Conservation (phyloP, 371 early-diverging fungal species). For the Mycotypha africana region DNA sequence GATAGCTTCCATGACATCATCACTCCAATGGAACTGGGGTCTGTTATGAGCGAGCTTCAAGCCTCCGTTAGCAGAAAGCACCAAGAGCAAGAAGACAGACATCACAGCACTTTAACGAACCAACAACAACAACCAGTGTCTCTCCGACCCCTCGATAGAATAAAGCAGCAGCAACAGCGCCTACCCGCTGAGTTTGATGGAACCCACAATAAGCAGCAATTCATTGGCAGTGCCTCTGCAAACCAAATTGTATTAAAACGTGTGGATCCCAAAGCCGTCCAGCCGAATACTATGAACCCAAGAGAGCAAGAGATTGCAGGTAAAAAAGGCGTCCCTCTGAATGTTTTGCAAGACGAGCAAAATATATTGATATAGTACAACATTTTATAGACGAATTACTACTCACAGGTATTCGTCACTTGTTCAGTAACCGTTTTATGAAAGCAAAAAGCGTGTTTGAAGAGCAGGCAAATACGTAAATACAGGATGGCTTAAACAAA, state of each 20-base stretch:
- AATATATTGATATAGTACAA: not conserved
- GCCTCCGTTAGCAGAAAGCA: constrained; percentile 2
- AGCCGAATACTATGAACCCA: constrained; percentile 38
- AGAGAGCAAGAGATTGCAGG: constrained; percentile 50
- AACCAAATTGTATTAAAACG: constrained; percentile 8
- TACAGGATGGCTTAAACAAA: no score
- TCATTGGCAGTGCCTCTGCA: constrained; percentile 1
- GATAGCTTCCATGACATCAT: constrained; percentile 10
- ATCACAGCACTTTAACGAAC: not conserved
- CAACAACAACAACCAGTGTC: not conserved
- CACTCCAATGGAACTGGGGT: constrained; percentile 6
- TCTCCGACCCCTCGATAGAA: no score
- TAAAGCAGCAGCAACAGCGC: not conserved
- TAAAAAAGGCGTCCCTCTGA: constrained; percentile 14
- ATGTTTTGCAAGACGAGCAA: no score
- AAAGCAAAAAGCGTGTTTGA: constrained; percentile 37
- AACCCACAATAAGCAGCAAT: not conserved
- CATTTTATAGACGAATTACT: constrained; percentile 19
- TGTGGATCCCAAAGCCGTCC: constrained; percentile 7
- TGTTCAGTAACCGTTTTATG: constrained; percentile 43
- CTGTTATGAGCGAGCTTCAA: constrained; percentile 12
- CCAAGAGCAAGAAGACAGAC: not conserved
- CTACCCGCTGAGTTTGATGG: not conserved
- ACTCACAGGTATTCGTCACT: constrained; percentile 18
- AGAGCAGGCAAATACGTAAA: constrained; percentile 23